phyloP scores from a whole-genome alignment of 2,329 filamentous ascomycete genomes.

The Calonectria hawksworthii region DNA sequence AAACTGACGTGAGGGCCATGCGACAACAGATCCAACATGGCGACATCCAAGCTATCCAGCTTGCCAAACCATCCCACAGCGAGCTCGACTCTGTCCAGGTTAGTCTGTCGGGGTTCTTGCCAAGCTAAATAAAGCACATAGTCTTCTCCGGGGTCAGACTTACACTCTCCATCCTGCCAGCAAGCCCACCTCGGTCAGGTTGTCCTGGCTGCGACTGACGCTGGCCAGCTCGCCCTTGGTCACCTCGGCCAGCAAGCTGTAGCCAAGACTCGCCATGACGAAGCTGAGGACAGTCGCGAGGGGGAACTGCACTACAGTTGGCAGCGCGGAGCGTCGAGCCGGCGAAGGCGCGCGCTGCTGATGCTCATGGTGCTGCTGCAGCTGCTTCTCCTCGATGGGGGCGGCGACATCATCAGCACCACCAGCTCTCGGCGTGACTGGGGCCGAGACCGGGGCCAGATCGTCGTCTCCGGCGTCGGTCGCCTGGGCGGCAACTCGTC shows the following conservation, averaged over 20 bases:
- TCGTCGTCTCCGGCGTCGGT: constrained; percentile 35
- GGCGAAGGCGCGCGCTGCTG: constrained; percentile 1
- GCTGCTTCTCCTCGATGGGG: neutral
- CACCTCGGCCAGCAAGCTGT: constrained; percentile 71
- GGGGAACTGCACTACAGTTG: constrained; percentile 63
- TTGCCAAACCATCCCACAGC: constrained; percentile 79
- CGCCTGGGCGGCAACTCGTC: constrained; percentile 38
- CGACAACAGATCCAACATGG: constrained; percentile 76
- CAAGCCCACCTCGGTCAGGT: constrained; percentile 71
- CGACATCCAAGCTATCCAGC: constrained; percentile 81
- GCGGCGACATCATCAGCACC: neutral
- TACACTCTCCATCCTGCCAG: constrained; percentile 69
- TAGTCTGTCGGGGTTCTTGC: constrained; percentile 18
- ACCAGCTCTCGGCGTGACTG: neutral
- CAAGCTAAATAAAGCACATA: neutral
- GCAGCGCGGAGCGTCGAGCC: constrained; percentile 53
- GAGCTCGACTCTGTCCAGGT: constrained; percentile 71
- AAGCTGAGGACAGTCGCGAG: constrained; percentile 69
- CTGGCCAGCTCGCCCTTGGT: constrained; percentile 76
- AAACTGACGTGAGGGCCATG: constrained; percentile 77
- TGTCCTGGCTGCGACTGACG: constrained; percentile 75
- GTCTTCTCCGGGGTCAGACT: constrained; percentile 49
- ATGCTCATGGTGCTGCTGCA: too few relatives aligned
- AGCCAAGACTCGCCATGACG: constrained; percentile 73
- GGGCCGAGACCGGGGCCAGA: constrained; percentile 28